Evolutionary conservation across 345 rosid species (phyloP), one percentile per base, ranked within the genome.

Genomic region (Camelina hispida): DNA sequence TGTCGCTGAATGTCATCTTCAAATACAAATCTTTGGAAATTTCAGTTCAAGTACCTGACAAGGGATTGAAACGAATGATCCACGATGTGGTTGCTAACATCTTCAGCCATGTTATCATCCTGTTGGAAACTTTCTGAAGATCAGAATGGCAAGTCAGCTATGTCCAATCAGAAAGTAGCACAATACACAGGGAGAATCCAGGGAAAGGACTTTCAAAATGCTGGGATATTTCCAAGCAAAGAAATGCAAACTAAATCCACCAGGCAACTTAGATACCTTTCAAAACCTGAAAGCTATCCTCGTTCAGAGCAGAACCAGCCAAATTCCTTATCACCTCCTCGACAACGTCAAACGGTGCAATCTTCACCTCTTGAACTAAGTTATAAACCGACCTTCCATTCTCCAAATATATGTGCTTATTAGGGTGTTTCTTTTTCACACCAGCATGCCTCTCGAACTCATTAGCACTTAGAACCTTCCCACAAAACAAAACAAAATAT

Each of bases 391-490:
- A 84, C 88, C 87, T 90, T 53, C 98, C 94, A 77, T 88, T 93
- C 75, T 93, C 96, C 56, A 90, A 88, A 81, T 74, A 87, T 55
- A 93, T 88, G 75, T 86, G 90, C 61, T 81, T 93, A 78, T 93
- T 90, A 1, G 98, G 96, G 81, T 90, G 94, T 71, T 90, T 90
- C 35, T 96, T 88, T 70, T 90, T 93, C 81, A 86, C 81, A 73
- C 86, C 84, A 68, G 94, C 94, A 79, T 93, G 98, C 55, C 81
- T 86, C 85, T 90, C 98, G 68, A 93, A 88, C 81, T 88, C 94
- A 61, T 81, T 86, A 1, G 93, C 98, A 81, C 86, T 89, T 13
- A 88, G 83, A 78, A 83, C 89, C 96, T 93, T 74, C 58, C n/a
- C 56, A 18, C 80, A 69, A 34, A 63, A 46, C 80, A 69, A 34